Base-by-base conservation (phyloP, 2,329 filamentous ascomycete species). In the Aspergillus floridensis region DNA sequence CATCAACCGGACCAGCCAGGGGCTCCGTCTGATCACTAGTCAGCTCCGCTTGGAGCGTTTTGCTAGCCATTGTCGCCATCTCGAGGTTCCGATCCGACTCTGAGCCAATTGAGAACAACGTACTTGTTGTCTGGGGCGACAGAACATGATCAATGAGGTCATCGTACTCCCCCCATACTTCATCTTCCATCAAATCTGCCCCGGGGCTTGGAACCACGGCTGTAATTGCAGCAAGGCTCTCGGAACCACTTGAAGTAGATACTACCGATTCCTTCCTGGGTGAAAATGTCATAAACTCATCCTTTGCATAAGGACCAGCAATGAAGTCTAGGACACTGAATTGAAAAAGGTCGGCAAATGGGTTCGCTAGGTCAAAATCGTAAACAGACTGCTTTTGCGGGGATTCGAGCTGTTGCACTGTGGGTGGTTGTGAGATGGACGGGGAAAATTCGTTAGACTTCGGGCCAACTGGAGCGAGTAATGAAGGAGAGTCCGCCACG, bases 91-190 rank as follows among this genome's bases (percentile, higher is more conserved):
- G 69, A n/a, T 62, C 59, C 12, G 59, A 56, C 31, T 68, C 66
- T 2, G 57, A 50, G 44, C 66, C 59, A 4, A 26, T 35, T 1
- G 64, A 35, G 5, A 61, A 59, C 21, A 68, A 62, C 6, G 66
- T 59, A 51, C 59, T 67, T n/a, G 61, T 63, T 41, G 65, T 66
- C 38, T 74, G 75, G 7, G 80, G 77, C 4, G 82, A 83, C 53
- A 85, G 82, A 11, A 87, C 82, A 59, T 91, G 88, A 55, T 90
- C 90, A 56, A 97, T 84, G 12, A 97, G 79, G 67, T 97, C 93
- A 65, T 98, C 88, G 70, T 96, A 97, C 75, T 96, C 93, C 54
- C 93, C 88, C 93, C 93, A 98, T 1, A 96, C 84, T 70, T 97
- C 93, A 67, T 97, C 93, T 65, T 96, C 90, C 1, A 80, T 86